A percentile compares a stretch with the other conserved stretches of the same genome.
These are phyloP conservation scores for Saccharomycopsis crataegensis DNA, from an alignment of 1,139 yeast genomes.

Conservation along the genomic window DNA sequence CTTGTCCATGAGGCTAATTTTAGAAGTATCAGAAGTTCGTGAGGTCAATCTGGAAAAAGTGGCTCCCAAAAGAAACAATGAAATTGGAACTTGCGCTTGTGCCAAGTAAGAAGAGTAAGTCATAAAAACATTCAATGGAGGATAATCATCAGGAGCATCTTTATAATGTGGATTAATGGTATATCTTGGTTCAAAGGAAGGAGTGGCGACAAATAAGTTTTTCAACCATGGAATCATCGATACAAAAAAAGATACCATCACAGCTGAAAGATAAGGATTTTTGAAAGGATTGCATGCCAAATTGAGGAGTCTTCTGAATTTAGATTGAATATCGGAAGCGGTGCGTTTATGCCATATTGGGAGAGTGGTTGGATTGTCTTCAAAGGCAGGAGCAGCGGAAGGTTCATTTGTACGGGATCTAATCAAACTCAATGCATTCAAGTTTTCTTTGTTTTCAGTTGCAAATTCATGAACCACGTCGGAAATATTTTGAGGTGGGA, in stretches of 20 bases:
- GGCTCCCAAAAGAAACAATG: constrained; percentile 61
- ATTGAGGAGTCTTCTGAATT: no score
- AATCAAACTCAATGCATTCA: constrained; percentile 1
- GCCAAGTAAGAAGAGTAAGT: constrained; percentile 62
- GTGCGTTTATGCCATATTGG: no score
- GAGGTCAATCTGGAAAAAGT: constrained; percentile 51
- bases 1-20: neutral
- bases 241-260: constrained; percentile 37
- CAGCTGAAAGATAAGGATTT: no score
- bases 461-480: constrained; percentile 22
- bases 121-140: constrained; percentile 64
- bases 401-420: neutral
- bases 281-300: no score
- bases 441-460: neutral
- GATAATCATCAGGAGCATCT: constrained; percentile 62
- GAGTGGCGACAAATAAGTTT: constrained; percentile 45
- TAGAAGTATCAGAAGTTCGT: neutral
- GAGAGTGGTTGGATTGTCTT: neutral
- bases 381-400: neutral
- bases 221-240: constrained; percentile 71
- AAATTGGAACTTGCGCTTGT: constrained; percentile 67
- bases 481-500: constrained; percentile 17
- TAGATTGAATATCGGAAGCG: no score
- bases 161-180: constrained; percentile 29
- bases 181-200: constrained; percentile 2